phyloP scores from a whole-genome alignment of 1,284 basidiomycete genomes.

The Puccinia hordei region DNA sequence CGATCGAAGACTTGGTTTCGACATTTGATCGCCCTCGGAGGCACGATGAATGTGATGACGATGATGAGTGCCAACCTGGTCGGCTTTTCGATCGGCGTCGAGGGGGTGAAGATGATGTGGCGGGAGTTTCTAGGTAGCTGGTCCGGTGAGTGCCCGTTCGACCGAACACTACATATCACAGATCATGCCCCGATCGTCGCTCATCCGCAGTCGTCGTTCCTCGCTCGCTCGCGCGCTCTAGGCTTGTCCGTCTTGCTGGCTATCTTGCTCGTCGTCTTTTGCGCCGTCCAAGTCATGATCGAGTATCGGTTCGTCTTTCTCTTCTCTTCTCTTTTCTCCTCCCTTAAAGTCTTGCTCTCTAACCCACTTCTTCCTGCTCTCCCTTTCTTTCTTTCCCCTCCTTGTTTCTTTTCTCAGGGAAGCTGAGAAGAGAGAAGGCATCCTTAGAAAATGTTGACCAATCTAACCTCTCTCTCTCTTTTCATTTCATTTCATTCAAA shows the following conservation, averaged over 20 bases:
- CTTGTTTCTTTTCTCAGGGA: too few relatives aligned
- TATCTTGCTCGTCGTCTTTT: constrained; percentile 16
- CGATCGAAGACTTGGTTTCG: constrained; percentile 75
- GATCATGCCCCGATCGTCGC: too few relatives aligned
- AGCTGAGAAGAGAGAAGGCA: too few relatives aligned
- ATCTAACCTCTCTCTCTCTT: too few relatives aligned
- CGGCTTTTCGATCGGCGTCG: constrained; percentile 87
- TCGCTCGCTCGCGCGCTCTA: constrained; percentile 22
- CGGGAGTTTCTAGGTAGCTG: constrained; percentile 68
- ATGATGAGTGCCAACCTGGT: constrained; percentile 94
- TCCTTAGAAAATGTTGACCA: too few relatives aligned
- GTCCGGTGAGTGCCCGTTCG: constrained; percentile 71
- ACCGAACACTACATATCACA: too few relatives aligned
- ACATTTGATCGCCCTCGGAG: constrained; percentile 80
- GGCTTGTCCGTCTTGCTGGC: constrained; percentile 4
- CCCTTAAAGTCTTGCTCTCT: too few relatives aligned
- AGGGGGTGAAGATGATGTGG: constrained; percentile 76
- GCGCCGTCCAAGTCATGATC: constrained; percentile 84
- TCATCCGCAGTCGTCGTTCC: not conserved
- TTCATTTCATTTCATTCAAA: too few relatives aligned
- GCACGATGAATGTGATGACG: constrained; percentile 79
- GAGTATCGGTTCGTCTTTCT: too few relatives aligned
- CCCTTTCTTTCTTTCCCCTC: too few relatives aligned
- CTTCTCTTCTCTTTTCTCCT: too few relatives aligned
- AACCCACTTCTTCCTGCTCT: too few relatives aligned